Conservation (phyloP, 2,329 filamentous ascomycete species). For the Rutstroemia sp. region DNA sequence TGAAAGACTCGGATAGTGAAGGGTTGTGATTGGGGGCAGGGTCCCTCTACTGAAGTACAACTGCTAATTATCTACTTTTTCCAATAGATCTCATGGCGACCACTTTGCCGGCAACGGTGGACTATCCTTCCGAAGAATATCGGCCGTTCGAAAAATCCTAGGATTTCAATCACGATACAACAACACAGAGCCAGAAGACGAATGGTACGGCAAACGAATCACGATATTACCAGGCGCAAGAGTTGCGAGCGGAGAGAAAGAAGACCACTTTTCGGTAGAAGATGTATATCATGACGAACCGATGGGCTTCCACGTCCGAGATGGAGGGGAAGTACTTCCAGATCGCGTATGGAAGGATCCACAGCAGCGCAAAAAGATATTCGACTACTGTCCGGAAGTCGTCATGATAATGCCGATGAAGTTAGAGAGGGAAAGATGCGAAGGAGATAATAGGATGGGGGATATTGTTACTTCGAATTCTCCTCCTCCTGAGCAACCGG, state of each 20-base stretch:
- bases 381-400: slow-evolving; percentile 50
- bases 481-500: too few species aligned
- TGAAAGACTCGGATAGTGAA: background rate
- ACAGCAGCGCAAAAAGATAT: slow-evolving; percentile 38
- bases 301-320: slow-evolving; percentile 47
- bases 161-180: slow-evolving; percentile 44
- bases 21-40: background rate
- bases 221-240: slow-evolving; percentile 41
- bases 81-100: background rate
- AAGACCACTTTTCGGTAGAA: slow-evolving; percentile 43
- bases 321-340: slow-evolving; percentile 36
- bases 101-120: slow-evolving; percentile 46
- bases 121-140: slow-evolving; percentile 45
- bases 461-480: background rate
- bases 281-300: slow-evolving; percentile 41
- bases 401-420: slow-evolving; percentile 51
- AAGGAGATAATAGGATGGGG: slow-evolving; percentile 3
- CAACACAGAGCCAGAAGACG: slow-evolving; percentile 45
- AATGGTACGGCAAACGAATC: slow-evolving; percentile 47
- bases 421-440: slow-evolving; percentile 30
- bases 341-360: slow-evolving; percentile 41
- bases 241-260: slow-evolving; percentile 35
- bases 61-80: background rate
- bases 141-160: slow-evolving; percentile 41
- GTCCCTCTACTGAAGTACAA: background rate